These are phyloP conservation scores for Lecanoromycetidae sp. DNA, from an alignment of 2,329 filamentous ascomycete genomes.

Conservation along the genomic window DNA sequence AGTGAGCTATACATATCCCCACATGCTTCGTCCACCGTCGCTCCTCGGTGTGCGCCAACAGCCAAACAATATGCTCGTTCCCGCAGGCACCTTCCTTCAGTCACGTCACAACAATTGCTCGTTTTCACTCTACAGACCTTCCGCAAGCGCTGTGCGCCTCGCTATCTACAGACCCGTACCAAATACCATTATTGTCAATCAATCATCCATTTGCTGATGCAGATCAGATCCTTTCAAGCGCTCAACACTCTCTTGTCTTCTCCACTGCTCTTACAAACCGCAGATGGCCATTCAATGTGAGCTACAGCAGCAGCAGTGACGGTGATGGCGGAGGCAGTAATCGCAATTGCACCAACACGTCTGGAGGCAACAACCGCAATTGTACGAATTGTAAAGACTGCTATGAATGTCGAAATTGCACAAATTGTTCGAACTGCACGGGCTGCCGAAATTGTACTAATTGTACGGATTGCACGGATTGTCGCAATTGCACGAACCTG, in stretches of 20 bases:
- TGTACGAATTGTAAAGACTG: slow-evolving; percentile 1
- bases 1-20: no score
- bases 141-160: neutral
- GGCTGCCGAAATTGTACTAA: neutral
- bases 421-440: neutral
- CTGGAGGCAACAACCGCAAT: slow-evolving; percentile 2
- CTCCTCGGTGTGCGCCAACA: no score
- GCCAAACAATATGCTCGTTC: neutral
- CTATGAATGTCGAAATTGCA: slow-evolving; percentile 1
- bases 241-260: neutral
- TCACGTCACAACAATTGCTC: neutral
- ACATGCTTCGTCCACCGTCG: no score
- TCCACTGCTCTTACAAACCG: neutral
- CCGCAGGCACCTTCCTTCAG: neutral
- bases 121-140: neutral
- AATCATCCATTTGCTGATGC: no score
- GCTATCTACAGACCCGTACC: neutral
- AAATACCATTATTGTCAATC: no score
- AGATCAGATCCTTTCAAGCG: no score
- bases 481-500: neutral
- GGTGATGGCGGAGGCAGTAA: neutral
- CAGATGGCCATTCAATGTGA: neutral
- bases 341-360: neutral
- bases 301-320: no score
- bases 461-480: neutral